Conservation (phyloP, 164 flowering plant genomes). For the Brasenia schreberi region DNA sequence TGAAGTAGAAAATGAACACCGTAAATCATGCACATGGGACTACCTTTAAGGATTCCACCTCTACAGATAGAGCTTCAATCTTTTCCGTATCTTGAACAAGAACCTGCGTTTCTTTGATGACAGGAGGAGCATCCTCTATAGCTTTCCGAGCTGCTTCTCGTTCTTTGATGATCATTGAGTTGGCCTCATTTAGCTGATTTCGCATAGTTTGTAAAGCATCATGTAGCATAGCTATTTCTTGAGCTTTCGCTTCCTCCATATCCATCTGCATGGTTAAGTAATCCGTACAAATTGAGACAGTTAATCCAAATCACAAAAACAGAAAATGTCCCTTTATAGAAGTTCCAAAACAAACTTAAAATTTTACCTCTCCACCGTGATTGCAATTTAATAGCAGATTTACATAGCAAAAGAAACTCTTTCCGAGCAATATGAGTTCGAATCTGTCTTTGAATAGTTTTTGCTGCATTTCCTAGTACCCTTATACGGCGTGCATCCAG, state of each 20-base stretch:
- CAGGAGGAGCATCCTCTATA: conserved; percentile 95
- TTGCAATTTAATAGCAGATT: conserved; percentile 79
- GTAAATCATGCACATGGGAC: conserved; percentile 1
- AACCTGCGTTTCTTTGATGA: conserved; percentile 91
- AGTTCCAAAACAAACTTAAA: not conserved
- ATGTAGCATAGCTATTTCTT: conserved; percentile 71
- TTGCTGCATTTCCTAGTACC: conserved; percentile 92
- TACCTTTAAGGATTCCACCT: conserved; percentile 85
- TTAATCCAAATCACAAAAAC: too few species aligned
- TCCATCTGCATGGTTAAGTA: conserved; percentile 45
- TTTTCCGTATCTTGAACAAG: conserved; percentile 82
- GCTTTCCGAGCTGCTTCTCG: conserved; percentile 89
- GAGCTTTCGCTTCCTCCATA: conserved; percentile 84
- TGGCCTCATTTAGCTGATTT: conserved; percentile 76
- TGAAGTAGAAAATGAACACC: not conserved
- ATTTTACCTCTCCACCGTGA: conserved; percentile 70
- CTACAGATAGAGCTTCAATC: conserved; percentile 62
- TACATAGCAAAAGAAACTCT: conserved; percentile 55
- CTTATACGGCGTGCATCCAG: conserved; percentile 90
- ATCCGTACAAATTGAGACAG: not conserved
- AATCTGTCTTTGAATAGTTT: conserved; percentile 69
- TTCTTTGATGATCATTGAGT: conserved; percentile 50
- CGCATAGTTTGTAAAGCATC: conserved; percentile 73
- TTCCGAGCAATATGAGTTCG: conserved; percentile 88
- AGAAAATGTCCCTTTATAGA: not conserved